Evolutionary conservation across 805 yeast species (phyloP).

Genomic region (Jamesozyma gamospora): DNA sequence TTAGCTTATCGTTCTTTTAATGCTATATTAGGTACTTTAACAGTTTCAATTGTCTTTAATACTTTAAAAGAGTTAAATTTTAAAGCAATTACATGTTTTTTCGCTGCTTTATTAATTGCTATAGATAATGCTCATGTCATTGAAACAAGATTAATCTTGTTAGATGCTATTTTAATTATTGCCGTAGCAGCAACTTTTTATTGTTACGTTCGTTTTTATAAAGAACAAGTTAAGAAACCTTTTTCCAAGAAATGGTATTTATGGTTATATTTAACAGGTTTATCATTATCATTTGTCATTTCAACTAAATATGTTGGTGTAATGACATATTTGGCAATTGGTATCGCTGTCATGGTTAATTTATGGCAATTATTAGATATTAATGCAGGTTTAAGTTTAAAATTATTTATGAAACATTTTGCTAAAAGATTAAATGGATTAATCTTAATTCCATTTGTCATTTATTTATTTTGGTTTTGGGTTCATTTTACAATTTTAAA

Average conservation of each 20-base stretch:
- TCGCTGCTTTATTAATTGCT: slow-evolving; percentile 66
- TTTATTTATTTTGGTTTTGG: slow-evolving; percentile 85
- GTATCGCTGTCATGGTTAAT: slow-evolving; percentile 75
- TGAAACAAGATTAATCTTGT: slow-evolving; percentile 80
- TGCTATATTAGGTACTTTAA: slow-evolving; percentile 72
- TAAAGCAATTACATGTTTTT: slow-evolving; percentile 65
- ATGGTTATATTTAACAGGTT: slow-evolving; percentile 81
- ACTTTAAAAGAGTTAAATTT: slow-evolving; percentile 82
- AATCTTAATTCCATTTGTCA: slow-evolving; percentile 67
- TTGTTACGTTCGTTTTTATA: slow-evolving; percentile 69
- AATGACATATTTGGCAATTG: slow-evolving; percentile 80
- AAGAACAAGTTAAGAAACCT: slow-evolving; percentile 51
- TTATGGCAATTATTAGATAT: slow-evolving; percentile 80
- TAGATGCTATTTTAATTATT: slow-evolving; percentile 82
- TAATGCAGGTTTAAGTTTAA: slow-evolving; percentile 51
- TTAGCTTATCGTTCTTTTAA: slow-evolving; percentile 70
- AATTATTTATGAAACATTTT: slow-evolving; percentile 57
- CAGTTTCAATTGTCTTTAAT: slow-evolving; percentile 73
- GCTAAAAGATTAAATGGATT: slow-evolving; percentile 61
- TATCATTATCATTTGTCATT: slow-evolving; percentile 80
- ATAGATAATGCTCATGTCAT: slow-evolving; percentile 86
- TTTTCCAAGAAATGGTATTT: slow-evolving; percentile 71
- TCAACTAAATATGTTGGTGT: slow-evolving; percentile 95
- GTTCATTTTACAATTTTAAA: slow-evolving; percentile 74
- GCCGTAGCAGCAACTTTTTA: slow-evolving; percentile 76